Evolutionary conservation across 2,329 filamentous ascomycete species (phyloP), one percentile per base, ranked within the genome.

Genomic region (Venturia effusa): DNA sequence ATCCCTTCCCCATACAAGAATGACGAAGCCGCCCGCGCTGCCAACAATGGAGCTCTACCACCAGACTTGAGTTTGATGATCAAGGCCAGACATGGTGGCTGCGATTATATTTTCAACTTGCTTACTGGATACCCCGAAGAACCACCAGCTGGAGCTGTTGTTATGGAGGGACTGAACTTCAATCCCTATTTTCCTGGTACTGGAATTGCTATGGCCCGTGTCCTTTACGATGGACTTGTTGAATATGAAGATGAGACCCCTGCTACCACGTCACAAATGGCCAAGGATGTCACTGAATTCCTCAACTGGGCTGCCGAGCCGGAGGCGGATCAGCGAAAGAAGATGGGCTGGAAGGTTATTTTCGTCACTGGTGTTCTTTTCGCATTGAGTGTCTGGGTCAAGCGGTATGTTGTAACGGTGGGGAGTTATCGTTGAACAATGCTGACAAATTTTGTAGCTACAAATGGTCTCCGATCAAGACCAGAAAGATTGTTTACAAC

Each of bases 161-260:
- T 99, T 66, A 88, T 87, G 71, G 86, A 87, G 67, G 94, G 94
- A 74, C 87, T 99, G 22, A 97, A 97, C 87, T 99, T 99, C 87
- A 99, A 99, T 86, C 94, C 94, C 66, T 99, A 97, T 84, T 99
- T 99, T 88, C 94, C 94, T 65, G 94, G 94, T 75, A 97, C 94
- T 71, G 93, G 93, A 76, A 99, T 99, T 77, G 94, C 90, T 73
- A 99, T 99, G 94, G 93, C 88, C 72, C 93, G 94, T 86, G 94
- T 97, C 67, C 86, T 99, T 66, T 99, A 96, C 80, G 94, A 99
- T 71, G 94, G 91, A 68, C 82, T 99, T 65, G 94, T 99, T 68
- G 94, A 99, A 78, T 99, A 97, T 81, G 94, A 99, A 77, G 94
- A 99, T 70, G 92, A 85, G 68, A 99, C 94, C 51, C 90, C 92